phyloP scores from a whole-genome alignment of 169 alveolate genomes.

The Eimeria praecox region DNA sequence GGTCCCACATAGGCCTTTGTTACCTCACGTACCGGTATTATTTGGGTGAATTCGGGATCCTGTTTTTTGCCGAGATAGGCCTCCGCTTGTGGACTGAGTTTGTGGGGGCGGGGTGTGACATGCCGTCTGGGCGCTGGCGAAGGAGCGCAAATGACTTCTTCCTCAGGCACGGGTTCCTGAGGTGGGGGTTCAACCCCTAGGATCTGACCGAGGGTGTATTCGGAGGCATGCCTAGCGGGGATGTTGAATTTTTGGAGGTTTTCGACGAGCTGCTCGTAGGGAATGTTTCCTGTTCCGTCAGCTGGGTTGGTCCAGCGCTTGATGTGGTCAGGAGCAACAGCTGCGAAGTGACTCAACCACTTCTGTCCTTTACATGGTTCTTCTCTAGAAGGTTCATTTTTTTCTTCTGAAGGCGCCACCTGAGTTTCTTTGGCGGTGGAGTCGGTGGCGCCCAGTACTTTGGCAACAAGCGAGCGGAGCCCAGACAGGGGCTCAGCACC shows the following conservation, averaged over 20 bases:
- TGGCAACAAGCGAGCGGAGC: conserved; percentile 75
- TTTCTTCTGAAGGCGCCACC: neutral
- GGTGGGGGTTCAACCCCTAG: conserved; percentile 61
- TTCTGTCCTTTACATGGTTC: conserved; percentile 20
- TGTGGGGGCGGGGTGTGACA: conserved; percentile 67
- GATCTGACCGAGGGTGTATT: conserved; percentile 60
- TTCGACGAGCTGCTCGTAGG: conserved; percentile 78
- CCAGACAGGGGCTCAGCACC: conserved; percentile 75
- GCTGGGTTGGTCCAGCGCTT: conserved; percentile 78
- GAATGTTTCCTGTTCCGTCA: conserved; percentile 74
- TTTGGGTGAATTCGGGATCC: conserved; percentile 45
- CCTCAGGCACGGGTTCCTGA: conserved; percentile 23
- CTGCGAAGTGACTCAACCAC: conserved; percentile 78
- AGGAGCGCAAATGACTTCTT: conserved; percentile 20
- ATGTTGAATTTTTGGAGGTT: conserved; percentile 75
- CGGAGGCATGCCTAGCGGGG: conserved; percentile 72
- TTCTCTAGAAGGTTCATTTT: neutral
- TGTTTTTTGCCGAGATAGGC: conserved; percentile 69
- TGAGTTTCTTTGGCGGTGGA: neutral
- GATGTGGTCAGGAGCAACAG: conserved; percentile 79
- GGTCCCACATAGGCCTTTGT: conserved; percentile 74
- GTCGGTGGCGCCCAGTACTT: conserved; percentile 72
- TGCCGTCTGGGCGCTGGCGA: neutral
- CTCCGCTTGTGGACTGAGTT: conserved; percentile 64
- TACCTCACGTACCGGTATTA: conserved; percentile 72